Conservation (phyloP, 345 rosid species). For the Arabidopsis thaliana region TAIR10.1 NC_003076.8:16247501-16248000, state of each 20-base stretch:
- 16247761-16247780: slow-evolving; percentile 13
- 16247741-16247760: not conserved
- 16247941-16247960: slow-evolving; percentile 54
- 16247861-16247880: slow-evolving; percentile 54
- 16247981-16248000: slow-evolving; percentile 1
- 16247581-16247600: slow-evolving; percentile 71
- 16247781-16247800: slow-evolving; percentile 61
- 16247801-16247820: slow-evolving; percentile 51
- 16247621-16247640: slow-evolving; percentile 88
- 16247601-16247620: slow-evolving; percentile 90
- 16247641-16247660: slow-evolving; percentile 89
- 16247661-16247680: slow-evolving; percentile 84
- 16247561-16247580: slow-evolving; percentile 7
- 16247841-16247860: slow-evolving; percentile 43
- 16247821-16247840: slow-evolving; percentile 38
- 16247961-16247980: slow-evolving; percentile 46
- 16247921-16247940: slow-evolving; percentile 60
- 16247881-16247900: slow-evolving; percentile 78
- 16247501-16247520: not conserved
- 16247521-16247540: slow-evolving; percentile 38
- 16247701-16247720: slow-evolving; percentile 7
- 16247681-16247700: slow-evolving; percentile 55
- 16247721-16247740: slow-evolving; percentile 2
- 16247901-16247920: slow-evolving; percentile 82
- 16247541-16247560: not conserved